A percentile compares a stretch with the other conserved stretches of the same genome.
Evolutionary conservation across 2,329 filamentous ascomycete species (phyloP).

Genomic region (Verticillium isaacii): DNA sequence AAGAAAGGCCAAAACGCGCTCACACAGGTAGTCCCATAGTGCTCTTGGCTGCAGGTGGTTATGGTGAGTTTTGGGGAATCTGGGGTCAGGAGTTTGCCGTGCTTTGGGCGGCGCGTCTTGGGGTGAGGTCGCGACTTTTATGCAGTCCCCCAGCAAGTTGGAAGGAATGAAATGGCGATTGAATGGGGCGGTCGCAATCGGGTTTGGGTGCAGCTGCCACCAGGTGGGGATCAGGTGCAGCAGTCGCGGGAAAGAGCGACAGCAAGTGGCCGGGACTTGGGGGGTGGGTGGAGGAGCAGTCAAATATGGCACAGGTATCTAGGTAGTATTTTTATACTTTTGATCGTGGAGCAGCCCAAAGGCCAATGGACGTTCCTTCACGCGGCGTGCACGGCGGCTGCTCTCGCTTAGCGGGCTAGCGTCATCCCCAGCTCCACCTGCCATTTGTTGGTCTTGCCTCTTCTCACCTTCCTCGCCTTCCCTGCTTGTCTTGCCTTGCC

Average conservation of each 20-base stretch:
- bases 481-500: neutral
- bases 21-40: neutral
- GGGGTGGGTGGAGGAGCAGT: constrained; percentile 4
- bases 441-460: neutral
- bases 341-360: neutral
- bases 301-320: constrained; percentile 5
- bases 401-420: constrained; percentile 3
- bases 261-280: constrained; percentile 8
- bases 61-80: neutral
- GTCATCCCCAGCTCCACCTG: constrained; percentile 2
- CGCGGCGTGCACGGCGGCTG: constrained; percentile 1
- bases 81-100: neutral
- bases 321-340: constrained; percentile 15
- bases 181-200: neutral
- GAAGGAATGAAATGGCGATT: neutral
- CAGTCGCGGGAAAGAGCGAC: constrained; percentile 5
- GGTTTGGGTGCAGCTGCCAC: neutral
- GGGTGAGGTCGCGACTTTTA: neutral
- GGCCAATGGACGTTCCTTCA: constrained; percentile 3
- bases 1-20: neutral
- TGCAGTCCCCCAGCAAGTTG: neutral
- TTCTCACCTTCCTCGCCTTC: neutral
- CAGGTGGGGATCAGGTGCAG: neutral
- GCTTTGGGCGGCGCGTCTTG: neutral
- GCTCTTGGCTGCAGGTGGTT: neutral